A percentile compares a stretch with the other conserved stretches of the same genome.
Conservation (phyloP, 2,329 filamentous ascomycete genomes). For the Dothideomycetes sp. region DNA sequence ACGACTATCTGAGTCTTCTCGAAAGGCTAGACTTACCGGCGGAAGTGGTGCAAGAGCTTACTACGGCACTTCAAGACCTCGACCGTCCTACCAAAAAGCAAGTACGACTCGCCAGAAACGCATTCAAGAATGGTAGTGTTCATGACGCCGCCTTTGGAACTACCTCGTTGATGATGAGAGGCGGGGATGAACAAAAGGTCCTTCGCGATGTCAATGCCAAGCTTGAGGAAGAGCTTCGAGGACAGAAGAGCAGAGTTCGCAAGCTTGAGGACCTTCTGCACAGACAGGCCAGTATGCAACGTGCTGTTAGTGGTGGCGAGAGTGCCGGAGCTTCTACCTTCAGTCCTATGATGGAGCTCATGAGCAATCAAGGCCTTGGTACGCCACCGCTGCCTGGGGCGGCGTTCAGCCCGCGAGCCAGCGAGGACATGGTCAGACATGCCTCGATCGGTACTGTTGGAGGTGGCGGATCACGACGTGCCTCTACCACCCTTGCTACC, state of each 20-base stretch:
- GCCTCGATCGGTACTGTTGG: slow-evolving; percentile 22
- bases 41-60: slow-evolving; percentile 58
- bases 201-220: slow-evolving; percentile 44
- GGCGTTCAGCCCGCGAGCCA: slow-evolving; percentile 18
- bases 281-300: slow-evolving; percentile 54
- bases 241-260: slow-evolving; percentile 84
- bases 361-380: slow-evolving; percentile 6
- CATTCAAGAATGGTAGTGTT: slow-evolving; percentile 92
- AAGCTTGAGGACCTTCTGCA: slow-evolving; percentile 88
- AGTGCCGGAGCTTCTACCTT: slow-evolving; percentile 12
- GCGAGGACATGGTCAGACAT: slow-evolving; percentile 41
- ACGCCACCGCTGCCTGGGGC: slow-evolving; percentile 8
- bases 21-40: slow-evolving; percentile 55
- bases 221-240: slow-evolving; percentile 54
- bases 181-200: slow-evolving; percentile 66
- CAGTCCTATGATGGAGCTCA: slow-evolving; percentile 9
- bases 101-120: slow-evolving; percentile 65
- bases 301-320: slow-evolving; percentile 26
- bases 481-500: slow-evolving; percentile 45
- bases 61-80: slow-evolving; percentile 67
- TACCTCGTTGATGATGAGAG: slow-evolving; percentile 72
- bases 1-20: slow-evolving; percentile 59
- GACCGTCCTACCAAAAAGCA: slow-evolving; percentile 77
- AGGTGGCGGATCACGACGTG: slow-evolving; percentile 44
- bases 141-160: slow-evolving; percentile 83